These are phyloP conservation scores for Kazachstania psychrophila DNA, from an alignment of 805 yeast genomes.

Conservation along the genomic window DNA sequence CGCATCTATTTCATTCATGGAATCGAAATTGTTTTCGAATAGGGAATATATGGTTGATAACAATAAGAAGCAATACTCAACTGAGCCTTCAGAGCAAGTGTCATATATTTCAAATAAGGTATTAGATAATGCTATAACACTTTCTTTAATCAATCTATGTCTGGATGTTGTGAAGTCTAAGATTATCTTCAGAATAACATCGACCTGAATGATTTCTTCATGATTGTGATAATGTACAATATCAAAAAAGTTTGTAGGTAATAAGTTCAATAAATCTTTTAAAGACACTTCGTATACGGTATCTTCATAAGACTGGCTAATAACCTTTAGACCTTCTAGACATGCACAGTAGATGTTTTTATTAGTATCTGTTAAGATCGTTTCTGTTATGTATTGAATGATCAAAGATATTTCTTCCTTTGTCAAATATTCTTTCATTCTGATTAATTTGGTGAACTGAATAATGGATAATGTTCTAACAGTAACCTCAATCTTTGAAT, in stretches of 20 bases:
- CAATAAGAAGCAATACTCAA: constrained; percentile 22
- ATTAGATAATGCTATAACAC: constrained; percentile 17
- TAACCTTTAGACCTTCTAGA: constrained; percentile 45
- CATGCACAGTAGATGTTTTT: constrained; percentile 46
- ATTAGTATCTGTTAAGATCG: constrained; percentile 43
- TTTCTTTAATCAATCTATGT: constrained; percentile 23
- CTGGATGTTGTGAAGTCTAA: constrained; percentile 29
- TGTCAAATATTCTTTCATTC: constrained; percentile 40
- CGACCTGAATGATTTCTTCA: constrained; percentile 24
- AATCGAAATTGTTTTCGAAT: constrained; percentile 16
- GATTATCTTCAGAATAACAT: constrained; percentile 30
- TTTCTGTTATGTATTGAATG: constrained; percentile 56
- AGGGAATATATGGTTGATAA: constrained; percentile 23
- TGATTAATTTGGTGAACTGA: constrained; percentile 50
- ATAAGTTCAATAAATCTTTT: constrained; percentile 41
- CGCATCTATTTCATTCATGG: constrained; percentile 12
- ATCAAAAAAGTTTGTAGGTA: constrained; percentile 39
- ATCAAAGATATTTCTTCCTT: constrained; percentile 51
- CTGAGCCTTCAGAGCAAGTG: constrained; percentile 5
- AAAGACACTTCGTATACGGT: constrained; percentile 43
- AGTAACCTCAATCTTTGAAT: constrained; percentile 60
- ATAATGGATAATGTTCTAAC: constrained; percentile 57
- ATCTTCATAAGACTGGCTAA: constrained; percentile 23
- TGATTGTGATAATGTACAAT: constrained; percentile 18
- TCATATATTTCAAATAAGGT: constrained; percentile 11